These are phyloP conservation scores for Rhododendron kiyosumense DNA, from an alignment of 148 eudicot species.

Conservation along the genomic window DNA sequence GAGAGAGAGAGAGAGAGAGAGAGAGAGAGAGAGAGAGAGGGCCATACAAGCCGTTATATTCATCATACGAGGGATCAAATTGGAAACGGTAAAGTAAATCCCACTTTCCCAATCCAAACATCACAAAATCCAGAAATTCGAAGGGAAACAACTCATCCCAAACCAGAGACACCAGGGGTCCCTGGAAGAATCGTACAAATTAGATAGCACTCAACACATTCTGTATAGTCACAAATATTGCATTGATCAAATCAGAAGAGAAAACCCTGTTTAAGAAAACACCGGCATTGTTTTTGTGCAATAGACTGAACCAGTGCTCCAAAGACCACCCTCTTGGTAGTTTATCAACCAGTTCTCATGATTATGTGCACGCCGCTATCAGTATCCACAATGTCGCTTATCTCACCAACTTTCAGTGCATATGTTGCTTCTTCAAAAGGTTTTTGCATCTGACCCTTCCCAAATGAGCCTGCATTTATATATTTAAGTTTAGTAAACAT, in stretches of 20 bases:
- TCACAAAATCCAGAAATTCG: not conserved
- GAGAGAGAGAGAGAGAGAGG: not conserved
- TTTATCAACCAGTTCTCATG: conserved; percentile 58
- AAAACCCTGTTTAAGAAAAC: not conserved
- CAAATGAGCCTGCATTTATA: conserved; percentile 58
- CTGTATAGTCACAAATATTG: not conserved
- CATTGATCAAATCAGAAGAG: not conserved
- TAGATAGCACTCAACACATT: not conserved
- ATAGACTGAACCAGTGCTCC: not conserved
- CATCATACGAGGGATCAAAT: not conserved
- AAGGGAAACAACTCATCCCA: not conserved
- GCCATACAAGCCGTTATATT: not conserved
- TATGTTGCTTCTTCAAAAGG: conserved; percentile 94
- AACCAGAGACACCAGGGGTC: not conserved
- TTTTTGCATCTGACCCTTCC: conserved; percentile 90
- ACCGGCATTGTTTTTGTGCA: not conserved
- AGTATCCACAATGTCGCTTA: conserved; percentile 85
- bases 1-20: not conserved
- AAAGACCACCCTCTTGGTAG: not conserved
- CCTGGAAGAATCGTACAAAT: not conserved
- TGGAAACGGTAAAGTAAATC: not conserved
- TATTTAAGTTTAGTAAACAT: not conserved
- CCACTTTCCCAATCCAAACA: not conserved
- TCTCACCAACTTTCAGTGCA: conserved; percentile 77
- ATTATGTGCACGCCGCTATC: conserved; percentile 96